Percentiles rank a stretch among this genome's conserved stretches.
Evolutionary conservation across 345 rosid species (phyloP).

Genomic region (Acer negundo): DNA sequence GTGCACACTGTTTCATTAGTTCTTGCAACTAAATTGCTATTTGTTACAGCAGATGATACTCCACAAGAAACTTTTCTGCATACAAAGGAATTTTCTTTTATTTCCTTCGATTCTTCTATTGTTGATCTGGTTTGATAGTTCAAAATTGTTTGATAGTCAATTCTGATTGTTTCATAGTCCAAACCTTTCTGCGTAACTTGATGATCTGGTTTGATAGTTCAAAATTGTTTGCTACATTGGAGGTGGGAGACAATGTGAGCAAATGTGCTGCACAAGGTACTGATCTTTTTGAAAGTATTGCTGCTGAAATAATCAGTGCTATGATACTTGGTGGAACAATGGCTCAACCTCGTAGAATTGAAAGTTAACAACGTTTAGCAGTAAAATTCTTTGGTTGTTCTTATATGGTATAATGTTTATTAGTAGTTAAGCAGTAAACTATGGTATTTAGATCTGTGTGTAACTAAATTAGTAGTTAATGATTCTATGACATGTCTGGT

Average conservation of each 20-base stretch:
- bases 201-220: background rate
- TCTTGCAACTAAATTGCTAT: background rate
- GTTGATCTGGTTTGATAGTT: background rate
- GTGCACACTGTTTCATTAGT: background rate
- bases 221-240: constrained; percentile 21
- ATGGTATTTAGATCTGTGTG: constrained; percentile 21
- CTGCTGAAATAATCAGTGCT: constrained; percentile 98
- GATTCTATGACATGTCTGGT: background rate
- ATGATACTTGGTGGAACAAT: constrained; percentile 99
- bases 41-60: no score
- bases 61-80: background rate
- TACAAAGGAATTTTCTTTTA: background rate
- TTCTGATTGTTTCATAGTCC: no score
- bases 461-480: background rate
- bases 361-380: constrained; percentile 5
- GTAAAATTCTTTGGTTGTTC: constrained; percentile 31
- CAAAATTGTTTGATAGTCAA: constrained; percentile 20
- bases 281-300: constrained; percentile 99
- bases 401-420: background rate
- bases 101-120: background rate
- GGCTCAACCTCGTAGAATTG: constrained; percentile 86
- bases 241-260: constrained; percentile 99
- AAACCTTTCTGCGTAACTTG: background rate
- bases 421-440: background rate
- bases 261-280: constrained; percentile 99